Conservation (phyloP, 78 protist genomes). For the Dictyostelium discoideum region DNA sequence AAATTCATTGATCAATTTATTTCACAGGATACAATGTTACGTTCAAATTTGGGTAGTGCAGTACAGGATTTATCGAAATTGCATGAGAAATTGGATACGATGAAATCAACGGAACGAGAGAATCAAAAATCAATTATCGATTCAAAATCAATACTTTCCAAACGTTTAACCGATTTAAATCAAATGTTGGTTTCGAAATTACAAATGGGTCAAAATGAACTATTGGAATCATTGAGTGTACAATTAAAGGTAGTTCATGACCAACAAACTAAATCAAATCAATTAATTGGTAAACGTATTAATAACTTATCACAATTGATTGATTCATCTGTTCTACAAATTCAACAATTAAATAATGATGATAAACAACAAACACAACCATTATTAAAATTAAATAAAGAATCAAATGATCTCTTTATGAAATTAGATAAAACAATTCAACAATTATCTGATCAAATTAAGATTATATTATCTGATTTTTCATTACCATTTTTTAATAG, state of each 20-base stretch:
- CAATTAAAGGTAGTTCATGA: not conserved
- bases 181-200: not conserved
- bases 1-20: not conserved
- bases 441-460: not conserved
- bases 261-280: constrained; percentile 3
- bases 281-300: not conserved
- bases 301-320: not conserved
- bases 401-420: constrained; percentile 15
- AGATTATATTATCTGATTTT: not conserved
- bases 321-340: not conserved
- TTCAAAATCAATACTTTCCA: not conserved
- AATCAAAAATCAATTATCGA: not conserved
- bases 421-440: not conserved
- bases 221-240: not conserved
- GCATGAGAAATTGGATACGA: not conserved
- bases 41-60: not conserved
- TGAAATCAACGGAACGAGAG: not conserved
- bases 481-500: not conserved
- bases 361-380: not conserved
- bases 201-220: constrained; percentile 4
- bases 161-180: not conserved
- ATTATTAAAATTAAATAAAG: constrained; percentile 9
- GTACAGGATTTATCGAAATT: constrained; percentile 4
- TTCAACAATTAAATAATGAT: not conserved
- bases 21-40: not conserved